Evolutionary conservation across 2,329 filamentous ascomycete species (phyloP).

Genomic region (Colletotrichum lentis): DNA sequence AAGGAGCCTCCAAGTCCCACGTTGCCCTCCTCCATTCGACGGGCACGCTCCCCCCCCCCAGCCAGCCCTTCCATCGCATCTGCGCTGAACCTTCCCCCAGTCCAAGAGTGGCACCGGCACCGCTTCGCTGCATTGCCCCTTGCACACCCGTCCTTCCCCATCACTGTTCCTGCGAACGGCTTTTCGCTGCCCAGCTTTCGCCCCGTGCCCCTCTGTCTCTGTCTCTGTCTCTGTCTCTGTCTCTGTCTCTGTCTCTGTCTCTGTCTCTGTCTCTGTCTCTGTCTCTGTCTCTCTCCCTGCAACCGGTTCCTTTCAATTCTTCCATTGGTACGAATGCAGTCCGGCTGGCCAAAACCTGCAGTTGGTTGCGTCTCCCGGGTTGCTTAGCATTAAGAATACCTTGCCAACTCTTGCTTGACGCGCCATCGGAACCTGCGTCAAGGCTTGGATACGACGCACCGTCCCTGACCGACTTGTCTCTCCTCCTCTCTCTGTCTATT

Average conservation of each 20-base stretch:
- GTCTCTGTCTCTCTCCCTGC: background rate
- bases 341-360: background rate
- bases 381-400: background rate
- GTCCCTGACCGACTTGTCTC: background rate
- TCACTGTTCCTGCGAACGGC: conserved; percentile 14
- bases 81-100: background rate
- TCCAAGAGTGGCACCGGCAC: conserved; percentile 16
- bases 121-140: conserved; percentile 29
- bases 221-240: background rate
- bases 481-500: conserved; percentile 1
- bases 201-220: background rate
- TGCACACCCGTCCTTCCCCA: conserved; percentile 27
- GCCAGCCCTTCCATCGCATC: background rate
- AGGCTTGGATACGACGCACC: background rate
- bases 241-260: background rate
- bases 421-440: conserved; percentile 5
- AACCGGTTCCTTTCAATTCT: background rate
- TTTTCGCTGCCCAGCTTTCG: background rate
- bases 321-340: background rate
- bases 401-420: too few relatives aligned
- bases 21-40: background rate
- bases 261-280: background rate
- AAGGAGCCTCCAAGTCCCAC: background rate
- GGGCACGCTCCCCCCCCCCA: background rate
- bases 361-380: background rate